phyloP scores from a whole-genome alignment of 306 rosid species.

The Pachyrhizus erosus region DNA sequence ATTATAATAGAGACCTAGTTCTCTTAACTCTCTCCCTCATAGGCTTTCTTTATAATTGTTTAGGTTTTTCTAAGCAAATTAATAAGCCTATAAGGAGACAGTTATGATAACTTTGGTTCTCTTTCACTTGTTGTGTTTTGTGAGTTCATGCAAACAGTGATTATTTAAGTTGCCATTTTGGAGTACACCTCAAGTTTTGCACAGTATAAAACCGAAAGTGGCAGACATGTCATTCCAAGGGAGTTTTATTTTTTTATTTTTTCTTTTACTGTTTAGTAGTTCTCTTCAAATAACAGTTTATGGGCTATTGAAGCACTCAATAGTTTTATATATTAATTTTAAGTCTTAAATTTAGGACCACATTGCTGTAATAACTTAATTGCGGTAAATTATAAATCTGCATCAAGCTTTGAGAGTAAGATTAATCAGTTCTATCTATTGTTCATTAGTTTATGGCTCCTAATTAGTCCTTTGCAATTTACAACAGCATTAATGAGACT shows the following conservation, averaged over 20 bases:
- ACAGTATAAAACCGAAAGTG: neutral
- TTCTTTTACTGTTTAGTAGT: neutral
- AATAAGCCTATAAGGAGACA: neutral
- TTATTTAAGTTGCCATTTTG: neutral
- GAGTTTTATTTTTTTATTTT: neutral
- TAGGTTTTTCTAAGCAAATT: neutral
- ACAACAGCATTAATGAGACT: too few species aligned
- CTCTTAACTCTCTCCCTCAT: constrained; percentile 24
- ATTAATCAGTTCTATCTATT: too few species aligned
- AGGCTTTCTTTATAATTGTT: neutral
- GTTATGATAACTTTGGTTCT: neutral
- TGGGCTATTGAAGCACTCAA: neutral
- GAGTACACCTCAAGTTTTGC: neutral
- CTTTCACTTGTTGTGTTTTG: neutral
- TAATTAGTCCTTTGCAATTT: too few species aligned
- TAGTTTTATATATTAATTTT: neutral
- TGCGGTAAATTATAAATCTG: neutral
- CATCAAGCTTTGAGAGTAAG: neutral
- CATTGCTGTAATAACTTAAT: too few species aligned
- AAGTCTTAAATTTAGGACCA: too few species aligned
- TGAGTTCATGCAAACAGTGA: neutral
- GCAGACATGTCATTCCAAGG: neutral
- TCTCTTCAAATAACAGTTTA: neutral
- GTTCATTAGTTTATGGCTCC: too few species aligned
- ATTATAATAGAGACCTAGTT: neutral